These are phyloP conservation scores for Cryptococcus wingfieldii DNA, from an alignment of 1,284 basidiomycete genomes.

Conservation along the genomic window DNA sequence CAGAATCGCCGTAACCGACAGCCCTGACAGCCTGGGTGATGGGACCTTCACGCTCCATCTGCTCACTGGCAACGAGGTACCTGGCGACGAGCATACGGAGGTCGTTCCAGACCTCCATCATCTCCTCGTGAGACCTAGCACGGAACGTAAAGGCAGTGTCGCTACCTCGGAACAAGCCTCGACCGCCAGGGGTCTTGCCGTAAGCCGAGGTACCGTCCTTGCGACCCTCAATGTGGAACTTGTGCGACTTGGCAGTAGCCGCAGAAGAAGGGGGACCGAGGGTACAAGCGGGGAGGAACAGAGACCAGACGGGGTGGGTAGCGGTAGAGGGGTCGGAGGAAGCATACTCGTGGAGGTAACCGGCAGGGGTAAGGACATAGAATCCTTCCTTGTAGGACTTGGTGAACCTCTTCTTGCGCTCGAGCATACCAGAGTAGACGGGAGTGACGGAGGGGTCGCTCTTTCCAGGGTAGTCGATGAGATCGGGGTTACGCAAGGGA, in stretches of 20 bases:
- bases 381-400: conserved; percentile 82
- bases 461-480: conserved; percentile 86
- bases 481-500: conserved; percentile 72
- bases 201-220: conserved; percentile 60
- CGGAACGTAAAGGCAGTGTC: conserved; percentile 84
- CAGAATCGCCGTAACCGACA: conserved; percentile 62
- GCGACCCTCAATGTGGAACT: conserved; percentile 94
- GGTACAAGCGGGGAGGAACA: conserved; percentile 94
- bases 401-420: conserved; percentile 96
- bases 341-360: conserved; percentile 89
- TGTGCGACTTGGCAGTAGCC: conserved; percentile 69
- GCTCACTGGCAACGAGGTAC: conserved; percentile 91
- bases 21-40: conserved; percentile 87
- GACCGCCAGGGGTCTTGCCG: conserved; percentile 61
- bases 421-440: conserved; percentile 85
- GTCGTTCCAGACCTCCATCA: conserved; percentile 99
- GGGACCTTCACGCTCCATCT: conserved; percentile 87
- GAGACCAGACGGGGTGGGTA: conserved; percentile 72
- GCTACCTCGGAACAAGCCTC: conserved; percentile 52
- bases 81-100: conserved; percentile 92
- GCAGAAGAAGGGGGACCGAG: conserved; percentile 83
- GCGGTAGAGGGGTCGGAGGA: conserved; percentile 69
- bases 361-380: conserved; percentile 91
- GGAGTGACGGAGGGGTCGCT: conserved; percentile 85
- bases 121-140: conserved; percentile 83